Evolutionary conservation across 176 grass and related monocot genomes (phyloP), one percentile per base, ranked within the genome.

Genomic region (Elaeis guineensis): DNA sequence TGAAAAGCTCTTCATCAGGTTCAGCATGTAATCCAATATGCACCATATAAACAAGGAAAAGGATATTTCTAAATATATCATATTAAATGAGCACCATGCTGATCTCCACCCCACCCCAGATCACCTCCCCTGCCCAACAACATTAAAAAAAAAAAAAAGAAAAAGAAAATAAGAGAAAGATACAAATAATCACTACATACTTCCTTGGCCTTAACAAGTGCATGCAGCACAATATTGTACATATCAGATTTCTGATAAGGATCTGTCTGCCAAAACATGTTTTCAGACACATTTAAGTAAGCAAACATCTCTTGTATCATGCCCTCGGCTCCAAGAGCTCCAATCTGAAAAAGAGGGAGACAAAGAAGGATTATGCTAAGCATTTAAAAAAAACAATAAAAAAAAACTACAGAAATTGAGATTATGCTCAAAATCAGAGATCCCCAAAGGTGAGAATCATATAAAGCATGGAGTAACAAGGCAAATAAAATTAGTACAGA

Each of bases 221-320:
- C 76, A 71, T 80, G 64, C 69, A 96, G 69, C 50, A 66, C 83
- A 50, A 70, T 72, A 58, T 63, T 50, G 54, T 96, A 96, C 16
- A 96, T 57, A 69, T 82, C 69, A 82, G 83, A 85, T 77, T 60
- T 96, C 53, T 82, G 58, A 70, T 75, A 30, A 75, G 72, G 69
- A 55, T 74, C 52, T 35, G 84, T 71, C 21, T 64, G 58, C 80
- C 74, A 87, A 22, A 77, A 56, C 56, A 85, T 57, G 72, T 65
- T 82, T 59, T 90, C 92, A 61, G 84, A 81, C 66, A 83, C 44
- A 73, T 96, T 85, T 66, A 96, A 81, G 73, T 88, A 88, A 22
- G 29, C 75, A 69, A 96, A 49, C 92, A 96, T 90, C 62, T 90
- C 87, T 32, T 90, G 66, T 78, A 82, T 70, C 92, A 96, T 90